Percentiles rank a stretch among this genome's conserved stretches.
Conservation (phyloP, 2,329 filamentous ascomycete genomes). For the Golovinomyces cichoracearum region DNA sequence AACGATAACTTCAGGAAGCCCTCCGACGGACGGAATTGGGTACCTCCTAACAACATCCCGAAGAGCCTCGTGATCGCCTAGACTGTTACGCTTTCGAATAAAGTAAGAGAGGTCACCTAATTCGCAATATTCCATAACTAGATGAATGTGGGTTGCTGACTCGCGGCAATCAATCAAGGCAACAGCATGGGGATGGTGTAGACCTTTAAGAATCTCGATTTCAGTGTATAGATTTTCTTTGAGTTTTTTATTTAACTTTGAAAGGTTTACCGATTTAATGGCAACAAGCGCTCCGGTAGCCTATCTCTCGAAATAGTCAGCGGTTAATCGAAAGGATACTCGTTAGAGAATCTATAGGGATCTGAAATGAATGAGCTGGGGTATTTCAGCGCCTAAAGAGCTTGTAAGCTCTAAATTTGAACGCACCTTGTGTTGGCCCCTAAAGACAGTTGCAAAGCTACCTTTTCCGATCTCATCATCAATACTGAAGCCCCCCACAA, state of each 20-base stretch:
- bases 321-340: neutral
- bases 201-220: slow-evolving; percentile 78
- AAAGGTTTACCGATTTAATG: slow-evolving; percentile 85
- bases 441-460: slow-evolving; percentile 89
- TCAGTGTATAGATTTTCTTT: slow-evolving; percentile 89
- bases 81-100: slow-evolving; percentile 74
- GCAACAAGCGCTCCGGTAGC: slow-evolving; percentile 61
- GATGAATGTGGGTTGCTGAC: slow-evolving; percentile 64
- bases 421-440: slow-evolving; percentile 54
- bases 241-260: slow-evolving; percentile 79
- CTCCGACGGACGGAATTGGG: slow-evolving; percentile 54
- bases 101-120: slow-evolving; percentile 83
- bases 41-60: slow-evolving; percentile 84
- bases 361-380: neutral
- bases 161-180: slow-evolving; percentile 87
- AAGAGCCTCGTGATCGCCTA: slow-evolving; percentile 55
- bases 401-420: neutral
- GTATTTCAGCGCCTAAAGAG: neutral
- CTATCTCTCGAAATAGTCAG: slow-evolving; percentile 20
- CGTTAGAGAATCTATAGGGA: neutral
- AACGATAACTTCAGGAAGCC: slow-evolving; percentile 88
- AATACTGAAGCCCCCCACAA: slow-evolving; percentile 51
- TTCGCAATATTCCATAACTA: slow-evolving; percentile 97
- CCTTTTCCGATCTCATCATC: slow-evolving; percentile 85
- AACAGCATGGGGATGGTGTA: slow-evolving; percentile 91